A percentile compares a stretch with the other conserved stretches of the same genome.
These are phyloP conservation scores for Atkinsonella hypoxylon DNA, from an alignment of 2,329 filamentous ascomycete species.

Conservation along the genomic window DNA sequence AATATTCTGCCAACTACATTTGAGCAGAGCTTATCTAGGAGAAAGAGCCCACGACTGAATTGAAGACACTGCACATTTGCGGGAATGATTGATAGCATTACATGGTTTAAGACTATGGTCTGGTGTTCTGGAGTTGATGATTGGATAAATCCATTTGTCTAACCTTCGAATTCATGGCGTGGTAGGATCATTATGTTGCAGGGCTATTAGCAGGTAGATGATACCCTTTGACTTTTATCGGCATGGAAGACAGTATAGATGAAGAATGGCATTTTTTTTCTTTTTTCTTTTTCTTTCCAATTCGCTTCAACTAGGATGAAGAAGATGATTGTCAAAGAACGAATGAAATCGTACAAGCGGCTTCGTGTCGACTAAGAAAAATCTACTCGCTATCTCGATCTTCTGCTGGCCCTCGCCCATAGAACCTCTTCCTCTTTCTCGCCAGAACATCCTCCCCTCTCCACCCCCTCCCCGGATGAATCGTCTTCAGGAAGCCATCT, in stretches of 20 bases:
- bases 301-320: not conserved
- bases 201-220: constrained; percentile 6
- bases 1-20: constrained; percentile 36
- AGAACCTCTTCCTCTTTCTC: constrained; percentile 18
- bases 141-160: not conserved
- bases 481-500: constrained; percentile 52
- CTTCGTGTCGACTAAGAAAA: not conserved
- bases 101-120: not conserved
- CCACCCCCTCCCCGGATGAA: constrained; percentile 38
- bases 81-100: not conserved
- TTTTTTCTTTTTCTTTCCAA: not conserved
- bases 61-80: constrained; percentile 8
- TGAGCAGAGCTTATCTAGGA: constrained; percentile 32
- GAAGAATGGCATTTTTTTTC: not conserved
- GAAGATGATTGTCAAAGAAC: not conserved
- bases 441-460: constrained; percentile 22
- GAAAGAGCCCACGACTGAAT: constrained; percentile 43
- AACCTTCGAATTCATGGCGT: not conserved
- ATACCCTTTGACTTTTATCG: constrained; percentile 4
- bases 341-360: not conserved
- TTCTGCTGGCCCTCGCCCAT: constrained; percentile 9
- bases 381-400: constrained; percentile 5
- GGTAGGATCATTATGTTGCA: constrained; percentile 2
- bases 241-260: not conserved
- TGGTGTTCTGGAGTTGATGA: not conserved